phyloP scores from a whole-genome alignment of 176 grass and related monocot species.

The Avena insularis region DNA sequence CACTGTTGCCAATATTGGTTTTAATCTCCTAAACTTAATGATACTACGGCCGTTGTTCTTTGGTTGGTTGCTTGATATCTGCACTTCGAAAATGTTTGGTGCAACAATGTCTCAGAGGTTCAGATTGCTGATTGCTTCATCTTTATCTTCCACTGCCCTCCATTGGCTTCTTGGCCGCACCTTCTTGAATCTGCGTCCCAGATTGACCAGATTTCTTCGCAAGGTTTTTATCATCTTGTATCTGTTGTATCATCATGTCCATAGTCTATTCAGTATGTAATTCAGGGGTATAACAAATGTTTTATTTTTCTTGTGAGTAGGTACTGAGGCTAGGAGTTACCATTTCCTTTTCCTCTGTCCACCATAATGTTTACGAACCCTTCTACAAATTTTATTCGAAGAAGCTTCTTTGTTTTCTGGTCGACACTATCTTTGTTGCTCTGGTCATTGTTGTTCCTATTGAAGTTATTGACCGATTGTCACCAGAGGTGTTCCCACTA shows the following conservation, averaged over 20 bases:
- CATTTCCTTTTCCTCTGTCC: conserved; percentile 6
- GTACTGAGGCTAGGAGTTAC: conserved; percentile 25
- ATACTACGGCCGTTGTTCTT: conserved; percentile 33
- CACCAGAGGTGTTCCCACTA: conserved; percentile 36
- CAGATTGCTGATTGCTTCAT: conserved; percentile 16
- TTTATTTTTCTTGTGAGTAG: conserved; percentile 34
- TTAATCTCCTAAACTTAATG: conserved; percentile 22
- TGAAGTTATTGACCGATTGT: conserved; percentile 29
- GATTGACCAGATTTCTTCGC: conserved; percentile 16
- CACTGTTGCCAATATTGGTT: conserved; percentile 25
- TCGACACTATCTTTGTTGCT: conserved; percentile 21
- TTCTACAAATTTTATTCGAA: conserved; percentile 38
- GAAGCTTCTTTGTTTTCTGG: conserved; percentile 14
- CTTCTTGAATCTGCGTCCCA: conserved; percentile 19
- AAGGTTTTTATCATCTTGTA: conserved; percentile 16
- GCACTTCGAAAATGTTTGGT: conserved; percentile 47
- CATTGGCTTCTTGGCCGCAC: conserved; percentile 41
- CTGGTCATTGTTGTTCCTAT: conserved; percentile 46
- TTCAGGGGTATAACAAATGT: not conserved
- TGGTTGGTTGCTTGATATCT: conserved; percentile 49
- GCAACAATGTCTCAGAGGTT: conserved; percentile 35
- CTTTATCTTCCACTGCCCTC: conserved; percentile 38
- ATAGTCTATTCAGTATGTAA: not conserved
- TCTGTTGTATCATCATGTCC: not conserved
- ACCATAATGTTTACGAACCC: conserved; percentile 24